Base-by-base conservation (phyloP, 768 basidiomycete species). In the Termitomyces sp. region DNA sequence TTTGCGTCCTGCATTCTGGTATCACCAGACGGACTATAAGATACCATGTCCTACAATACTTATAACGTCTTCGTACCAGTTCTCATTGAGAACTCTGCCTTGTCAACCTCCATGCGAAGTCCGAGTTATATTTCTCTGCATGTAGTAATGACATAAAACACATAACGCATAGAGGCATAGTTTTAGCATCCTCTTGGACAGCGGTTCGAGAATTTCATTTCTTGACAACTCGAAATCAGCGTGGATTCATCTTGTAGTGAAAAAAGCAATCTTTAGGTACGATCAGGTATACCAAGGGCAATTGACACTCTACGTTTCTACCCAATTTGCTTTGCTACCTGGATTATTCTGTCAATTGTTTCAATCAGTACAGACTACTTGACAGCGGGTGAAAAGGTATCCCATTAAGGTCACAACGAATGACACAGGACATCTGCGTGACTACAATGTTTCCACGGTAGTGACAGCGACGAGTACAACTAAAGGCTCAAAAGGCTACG, bases 401-500 rank as follows among this genome's bases (percentile, higher is more conserved):
- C 18, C 24, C 18, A n/a, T 51, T n/a, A n/a, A 28, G 12, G 18
- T 18, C 9, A 51, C 10, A 8, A 3, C 5, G 24, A 20, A 10
- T 4, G 18, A 10, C 20, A 36, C 33, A 51, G n/a, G 3, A 26
- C 12, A 26, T 51, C 15, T 26, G 16, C 10, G 12, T 28, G 51
- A 39, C n/a, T 28, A 5, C n/a, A n/a, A n/a, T 31, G 31, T 5
- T 15, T 24, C 34, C 15, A 16, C 4, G 7, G 20, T n/a, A 36
- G 6, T 50, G 20, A 16, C 13, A n/a, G n/a, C 18, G 18, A 28
- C 26, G n/a, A 28, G 36, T 20, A 6, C 18, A 29, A 15, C 37
- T 52, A 52, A 18, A 56, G 47, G 8, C 10, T 31, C 26, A 80
- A 71, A 5, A 78, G 71, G 26, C 72, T 74, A 16, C 78, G 75